These are phyloP conservation scores for Crataegus laevigata DNA, from an alignment of 306 rosid species.

Conservation along the genomic window DNA sequence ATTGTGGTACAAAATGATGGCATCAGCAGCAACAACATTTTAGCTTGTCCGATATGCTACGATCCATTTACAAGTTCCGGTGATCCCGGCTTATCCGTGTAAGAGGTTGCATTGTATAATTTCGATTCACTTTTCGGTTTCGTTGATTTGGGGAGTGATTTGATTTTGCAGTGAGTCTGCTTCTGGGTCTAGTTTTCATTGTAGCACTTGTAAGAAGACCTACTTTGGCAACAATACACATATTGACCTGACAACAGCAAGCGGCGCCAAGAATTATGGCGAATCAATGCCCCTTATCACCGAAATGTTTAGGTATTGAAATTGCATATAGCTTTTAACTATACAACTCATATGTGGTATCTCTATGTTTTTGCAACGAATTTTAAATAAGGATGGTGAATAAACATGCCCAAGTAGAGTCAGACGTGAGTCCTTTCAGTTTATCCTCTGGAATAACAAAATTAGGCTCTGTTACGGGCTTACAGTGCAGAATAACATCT, in stretches of 20 bases:
- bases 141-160: background rate
- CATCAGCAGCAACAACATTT: slow-evolving; percentile 20
- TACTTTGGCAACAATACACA: slow-evolving; percentile 56
- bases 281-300: slow-evolving; percentile 68
- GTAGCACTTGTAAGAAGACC: slow-evolving; percentile 69
- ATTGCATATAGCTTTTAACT: background rate
- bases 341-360: background rate
- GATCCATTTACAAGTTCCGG: slow-evolving; percentile 34
- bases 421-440: background rate
- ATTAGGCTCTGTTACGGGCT: background rate
- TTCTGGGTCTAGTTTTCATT: slow-evolving; percentile 52
- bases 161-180: slow-evolving; percentile 42
- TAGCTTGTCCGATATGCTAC: slow-evolving; percentile 85
- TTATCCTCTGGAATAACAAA: background rate
- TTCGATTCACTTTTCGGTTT: background rate
- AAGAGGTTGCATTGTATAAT: slow-evolving; percentile 7
- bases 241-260: slow-evolving; percentile 51
- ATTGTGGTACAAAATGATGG: slow-evolving; percentile 33
- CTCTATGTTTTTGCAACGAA: background rate
- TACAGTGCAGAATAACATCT: background rate
- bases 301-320: slow-evolving; percentile 68
- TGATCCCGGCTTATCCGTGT: slow-evolving; percentile 47
- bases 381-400: background rate
- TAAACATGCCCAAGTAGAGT: background rate
- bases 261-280: slow-evolving; percentile 51